Evolutionary conservation across 2,329 filamentous ascomycete genomes (phyloP), one percentile per base, ranked within the genome.

Genomic region (Nemania sp.): DNA sequence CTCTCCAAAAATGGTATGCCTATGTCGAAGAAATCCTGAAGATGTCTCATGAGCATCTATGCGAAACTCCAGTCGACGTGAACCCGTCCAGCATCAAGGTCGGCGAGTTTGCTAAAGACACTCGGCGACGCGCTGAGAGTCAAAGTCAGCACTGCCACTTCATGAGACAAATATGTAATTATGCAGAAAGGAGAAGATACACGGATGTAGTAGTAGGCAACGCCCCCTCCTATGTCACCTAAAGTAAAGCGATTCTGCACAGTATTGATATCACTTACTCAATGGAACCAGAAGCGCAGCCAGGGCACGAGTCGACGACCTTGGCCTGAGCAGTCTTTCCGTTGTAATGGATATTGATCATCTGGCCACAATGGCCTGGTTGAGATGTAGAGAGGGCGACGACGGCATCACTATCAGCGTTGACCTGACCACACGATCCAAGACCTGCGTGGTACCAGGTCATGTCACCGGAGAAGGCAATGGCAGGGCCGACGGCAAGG

Each of bases 231-330:
- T 3, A 3, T 43, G 15, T 3, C 11, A 43, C 41, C 4, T 15
- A 5, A 27, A 52, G 20, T 47, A 24, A 47, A 47, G 43, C n/a
- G n/a, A n/a, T n/a, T 22, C 18, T 8, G 7, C n/a, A 5, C 43
- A 6, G 1, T 20, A 15, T 29, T 27, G 35, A 8, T 6, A 27
- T 8, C 10, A 59, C 67, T 69, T 59, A 69, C 67, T 77, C 76
- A 49, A 78, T 74, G 49, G 69, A 59, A 26, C 70, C 69, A 3
- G 43, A 45, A 5, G 54, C 51, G 27, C 77, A 78, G n/a, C 73
- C 71, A 10, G 75, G 70, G 56, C 77, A 78, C 11, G 68, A 70
- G 67, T 78, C 77, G 0, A 75, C 77, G 7, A 78, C 73, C 24
- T 64, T 68, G 51, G 75, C 77, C 3, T 54, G 60, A 3, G 62